These are phyloP conservation scores for Xylaria sp. DNA, from an alignment of 2,329 filamentous ascomycete species.

Conservation along the genomic window DNA sequence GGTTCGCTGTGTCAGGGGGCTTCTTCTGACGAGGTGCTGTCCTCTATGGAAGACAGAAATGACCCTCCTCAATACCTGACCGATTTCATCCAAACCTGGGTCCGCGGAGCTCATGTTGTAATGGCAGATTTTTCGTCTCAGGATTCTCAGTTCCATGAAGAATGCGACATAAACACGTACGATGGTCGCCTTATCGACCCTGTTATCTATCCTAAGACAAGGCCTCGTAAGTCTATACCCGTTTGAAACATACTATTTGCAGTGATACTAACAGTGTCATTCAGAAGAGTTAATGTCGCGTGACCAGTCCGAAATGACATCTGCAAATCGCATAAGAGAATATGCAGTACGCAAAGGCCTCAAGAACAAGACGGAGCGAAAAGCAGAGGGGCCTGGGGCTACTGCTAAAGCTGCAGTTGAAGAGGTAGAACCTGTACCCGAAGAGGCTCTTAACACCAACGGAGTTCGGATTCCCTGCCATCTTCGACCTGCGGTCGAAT, in stretches of 20 bases:
- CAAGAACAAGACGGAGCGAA: constrained; percentile 1
- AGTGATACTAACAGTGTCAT: background rate
- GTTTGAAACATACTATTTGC: background rate
- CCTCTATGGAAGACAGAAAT: background rate
- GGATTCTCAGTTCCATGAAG: constrained; percentile 40
- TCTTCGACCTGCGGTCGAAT: constrained; percentile 48
- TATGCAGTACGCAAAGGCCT: background rate
- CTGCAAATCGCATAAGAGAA: background rate
- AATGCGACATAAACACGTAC: constrained; percentile 46
- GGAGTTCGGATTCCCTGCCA: constrained; percentile 40
- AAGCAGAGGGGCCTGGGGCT: background rate
- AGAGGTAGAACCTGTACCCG: background rate
- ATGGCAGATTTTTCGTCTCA: constrained; percentile 39
- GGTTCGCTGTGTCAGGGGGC: background rate
- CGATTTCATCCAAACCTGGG: constrained; percentile 30
- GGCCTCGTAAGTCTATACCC: constrained; percentile 22
- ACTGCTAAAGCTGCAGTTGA: background rate
- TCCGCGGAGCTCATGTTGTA: constrained; percentile 13
- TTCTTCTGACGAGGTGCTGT: background rate
- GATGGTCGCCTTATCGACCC: constrained; percentile 45
- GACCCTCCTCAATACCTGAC: constrained; percentile 1
- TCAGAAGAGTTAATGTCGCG: constrained; percentile 1
- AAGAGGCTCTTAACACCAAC: background rate
- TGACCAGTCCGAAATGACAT: constrained; percentile 1
- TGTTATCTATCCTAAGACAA: constrained; percentile 42